phyloP scores from a whole-genome alignment of 2,329 filamentous ascomycete species.

The Hymenoscyphus linearis region DNA sequence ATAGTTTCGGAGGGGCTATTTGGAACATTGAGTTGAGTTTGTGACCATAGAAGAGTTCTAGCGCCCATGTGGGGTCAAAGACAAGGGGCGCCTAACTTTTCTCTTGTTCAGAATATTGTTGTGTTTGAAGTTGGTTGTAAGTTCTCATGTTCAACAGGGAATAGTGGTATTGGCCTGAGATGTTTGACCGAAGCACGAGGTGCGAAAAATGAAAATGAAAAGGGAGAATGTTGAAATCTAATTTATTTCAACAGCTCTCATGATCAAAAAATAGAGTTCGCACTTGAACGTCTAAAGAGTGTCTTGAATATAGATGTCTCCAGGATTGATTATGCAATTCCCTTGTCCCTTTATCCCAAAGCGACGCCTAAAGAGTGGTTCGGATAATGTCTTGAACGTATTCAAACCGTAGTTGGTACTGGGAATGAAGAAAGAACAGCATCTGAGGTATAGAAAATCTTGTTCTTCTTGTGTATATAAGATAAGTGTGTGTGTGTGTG shows the following conservation, averaged over 20 bases:
- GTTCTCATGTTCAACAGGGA: too few relatives aligned
- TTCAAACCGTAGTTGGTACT: too few relatives aligned
- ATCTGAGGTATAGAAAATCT: background rate
- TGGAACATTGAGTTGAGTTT: too few relatives aligned
- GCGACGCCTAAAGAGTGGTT: background rate
- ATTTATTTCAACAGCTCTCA: background rate
- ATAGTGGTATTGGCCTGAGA: too few relatives aligned
- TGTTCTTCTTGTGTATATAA: background rate
- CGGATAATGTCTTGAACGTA: too few relatives aligned
- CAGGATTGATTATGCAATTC: background rate
- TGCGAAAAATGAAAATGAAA: background rate
- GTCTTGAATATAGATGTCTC: background rate
- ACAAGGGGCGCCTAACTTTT: too few relatives aligned
- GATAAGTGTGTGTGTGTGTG: background rate
- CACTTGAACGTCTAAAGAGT: background rate
- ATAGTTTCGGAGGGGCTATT: too few relatives aligned
- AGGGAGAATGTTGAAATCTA: background rate
- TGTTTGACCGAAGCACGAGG: too few relatives aligned
- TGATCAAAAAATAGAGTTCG: background rate
- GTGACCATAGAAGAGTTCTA: too few relatives aligned
- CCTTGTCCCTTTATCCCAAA: background rate
- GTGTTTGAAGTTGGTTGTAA: too few relatives aligned
- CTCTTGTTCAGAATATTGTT: too few relatives aligned
- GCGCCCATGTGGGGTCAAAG: too few relatives aligned
- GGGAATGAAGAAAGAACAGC: background rate